Percentiles rank a stretch among this genome's conserved stretches.
Evolutionary conservation across 352 stramenopile genomes (phyloP).

Genomic region (Globisporangium cederbergense): DNA sequence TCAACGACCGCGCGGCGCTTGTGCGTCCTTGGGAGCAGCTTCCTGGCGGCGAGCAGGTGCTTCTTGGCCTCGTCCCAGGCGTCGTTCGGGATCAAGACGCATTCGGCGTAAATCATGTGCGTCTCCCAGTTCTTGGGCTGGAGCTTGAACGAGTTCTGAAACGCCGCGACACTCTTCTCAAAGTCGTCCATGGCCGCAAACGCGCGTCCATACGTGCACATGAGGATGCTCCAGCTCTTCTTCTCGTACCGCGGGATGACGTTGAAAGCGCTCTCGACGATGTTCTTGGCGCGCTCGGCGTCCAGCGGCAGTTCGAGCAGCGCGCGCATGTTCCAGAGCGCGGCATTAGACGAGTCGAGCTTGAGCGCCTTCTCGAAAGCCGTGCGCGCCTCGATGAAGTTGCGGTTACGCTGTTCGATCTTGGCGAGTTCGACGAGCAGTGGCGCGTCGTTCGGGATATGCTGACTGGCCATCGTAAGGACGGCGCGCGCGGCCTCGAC

Average conservation of each 20-base stretch:
- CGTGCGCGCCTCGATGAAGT: slow-evolving; percentile 47
- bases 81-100: slow-evolving; percentile 67
- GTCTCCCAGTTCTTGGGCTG: slow-evolving; percentile 79
- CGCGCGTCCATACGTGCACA: slow-evolving; percentile 80
- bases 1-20: slow-evolving; percentile 45
- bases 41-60: slow-evolving; percentile 58
- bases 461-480: slow-evolving; percentile 60
- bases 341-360: slow-evolving; percentile 56
- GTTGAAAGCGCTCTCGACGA: slow-evolving; percentile 71
- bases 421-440: slow-evolving; percentile 77
- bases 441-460: slow-evolving; percentile 61
- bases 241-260: slow-evolving; percentile 73
- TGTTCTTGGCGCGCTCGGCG: slow-evolving; percentile 58
- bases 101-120: slow-evolving; percentile 82
- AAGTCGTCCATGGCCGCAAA: slow-evolving; percentile 68
- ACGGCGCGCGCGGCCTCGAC: slow-evolving; percentile 60
- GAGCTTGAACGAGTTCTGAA: slow-evolving; percentile 80
- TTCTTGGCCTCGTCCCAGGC: slow-evolving; percentile 70
- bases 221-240: slow-evolving; percentile 79
- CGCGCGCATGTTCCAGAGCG: slow-evolving; percentile 81
- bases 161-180: slow-evolving; percentile 72
- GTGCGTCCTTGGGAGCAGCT: slow-evolving; percentile 56
- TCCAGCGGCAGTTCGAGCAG: slow-evolving; percentile 68
- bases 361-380: slow-evolving; percentile 76
- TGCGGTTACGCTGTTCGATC: slow-evolving; percentile 73